These are phyloP conservation scores for Saccharomycopsis olivae DNA, from an alignment of 805 yeast species.

Conservation along the genomic window DNA sequence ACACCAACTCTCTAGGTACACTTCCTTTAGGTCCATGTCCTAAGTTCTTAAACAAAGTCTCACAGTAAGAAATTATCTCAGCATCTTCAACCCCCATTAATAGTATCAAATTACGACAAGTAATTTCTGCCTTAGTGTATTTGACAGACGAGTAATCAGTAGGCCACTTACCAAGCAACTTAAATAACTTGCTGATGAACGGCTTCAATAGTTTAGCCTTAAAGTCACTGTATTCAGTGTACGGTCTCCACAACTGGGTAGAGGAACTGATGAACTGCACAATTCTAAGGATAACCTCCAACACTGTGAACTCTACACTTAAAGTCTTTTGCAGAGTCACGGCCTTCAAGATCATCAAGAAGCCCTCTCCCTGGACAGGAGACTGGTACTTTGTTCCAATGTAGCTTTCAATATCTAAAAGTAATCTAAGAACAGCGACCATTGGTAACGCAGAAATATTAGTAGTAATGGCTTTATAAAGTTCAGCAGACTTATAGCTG, in stretches of 20 bases:
- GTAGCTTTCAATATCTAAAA: slow-evolving; percentile 26
- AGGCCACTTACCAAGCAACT: slow-evolving; percentile 25
- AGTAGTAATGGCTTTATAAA: slow-evolving; percentile 22
- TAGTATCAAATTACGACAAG: slow-evolving; percentile 33
- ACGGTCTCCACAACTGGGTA: slow-evolving; percentile 1
- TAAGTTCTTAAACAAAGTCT: slow-evolving; percentile 36
- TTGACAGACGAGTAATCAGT: slow-evolving; percentile 18
- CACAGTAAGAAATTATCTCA: slow-evolving; percentile 25
- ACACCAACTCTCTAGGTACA: slow-evolving; percentile 42
- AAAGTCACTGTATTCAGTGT: not conserved
- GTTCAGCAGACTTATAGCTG: slow-evolving; percentile 29
- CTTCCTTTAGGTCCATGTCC: slow-evolving; percentile 41
- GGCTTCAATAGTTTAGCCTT: slow-evolving; percentile 4
- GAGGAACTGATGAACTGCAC: slow-evolving; percentile 8
- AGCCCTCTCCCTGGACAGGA: slow-evolving; percentile 22
- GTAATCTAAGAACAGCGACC: slow-evolving; percentile 24
- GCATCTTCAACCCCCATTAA: slow-evolving; percentile 27
- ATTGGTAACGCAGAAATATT: slow-evolving; percentile 20
- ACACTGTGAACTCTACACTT: slow-evolving; percentile 19
- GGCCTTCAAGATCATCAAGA: slow-evolving; percentile 21
- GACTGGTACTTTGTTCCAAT: slow-evolving; percentile 24
- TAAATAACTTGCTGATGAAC: slow-evolving; percentile 1
- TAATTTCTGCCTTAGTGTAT: slow-evolving; percentile 28
- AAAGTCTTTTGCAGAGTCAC: not conserved
- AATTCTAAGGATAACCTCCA: slow-evolving; percentile 23